Base-by-base conservation (phyloP, 1,284 basidiomycete species). In the Fomitopsis palustris region DNA sequence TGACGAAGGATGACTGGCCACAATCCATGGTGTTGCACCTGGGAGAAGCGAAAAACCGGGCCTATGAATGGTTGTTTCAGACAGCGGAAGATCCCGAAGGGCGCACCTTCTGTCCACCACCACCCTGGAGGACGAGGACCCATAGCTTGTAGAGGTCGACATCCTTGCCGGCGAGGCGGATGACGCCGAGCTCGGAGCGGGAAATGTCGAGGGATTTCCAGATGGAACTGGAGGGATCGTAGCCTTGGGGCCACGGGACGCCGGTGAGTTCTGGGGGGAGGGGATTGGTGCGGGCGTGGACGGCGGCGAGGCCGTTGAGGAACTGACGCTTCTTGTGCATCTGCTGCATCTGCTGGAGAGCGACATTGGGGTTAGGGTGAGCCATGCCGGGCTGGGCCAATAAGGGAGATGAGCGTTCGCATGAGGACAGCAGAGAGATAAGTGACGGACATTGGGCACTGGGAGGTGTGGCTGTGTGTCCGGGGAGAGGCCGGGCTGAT, bases 81-180 rank as follows among this genome's bases (percentile, higher is more conserved):
- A 27, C 5, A 21, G 33, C 31, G 49, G 33, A 35, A 8, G 35
- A 1, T 14, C 1, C 31, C 12, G 37, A 31, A 25, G n/a, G 41
- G 64, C 80, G 68, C 72, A 90, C 90, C 67, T 78, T 81, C 62
- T 75, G 71, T 17, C 78, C 74, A 35, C 88, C 88, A 39, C 90
- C 88, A 38, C 74, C 67, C 61, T 81, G 76, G 58, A 75, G 73
- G 41, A 88, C 85, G 42, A 82, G 60, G 12, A 75, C 77, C 85
- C 86, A 92, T 8, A 92, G 73, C 64, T 78, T 86, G 73, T 90
- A 88, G 42, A 95, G 71, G 65, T 88, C 88, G 54, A 94, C 78
- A 68, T 94, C 92, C 72, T 86, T 91, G 21, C 90, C 91, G 3
- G 86, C 85, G 47, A 95, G 68, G 59, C 84, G 82, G 67, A 92